phyloP scores from a whole-genome alignment of 441 rosid species.

The Pelargonium cotyledonis region DNA sequence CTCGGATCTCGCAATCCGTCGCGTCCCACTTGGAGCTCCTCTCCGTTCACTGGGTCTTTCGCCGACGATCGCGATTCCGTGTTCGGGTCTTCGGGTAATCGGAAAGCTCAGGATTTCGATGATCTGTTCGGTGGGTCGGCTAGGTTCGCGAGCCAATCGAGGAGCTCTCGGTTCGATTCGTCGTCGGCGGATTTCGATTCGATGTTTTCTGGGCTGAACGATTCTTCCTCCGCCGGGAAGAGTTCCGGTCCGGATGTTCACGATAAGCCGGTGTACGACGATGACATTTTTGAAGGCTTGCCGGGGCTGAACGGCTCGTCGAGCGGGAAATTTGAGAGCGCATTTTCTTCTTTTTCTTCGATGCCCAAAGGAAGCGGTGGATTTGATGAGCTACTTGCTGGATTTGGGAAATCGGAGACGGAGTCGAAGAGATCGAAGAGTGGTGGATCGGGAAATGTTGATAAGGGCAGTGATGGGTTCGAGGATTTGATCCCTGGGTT shows the following conservation, averaged over 20 bases:
- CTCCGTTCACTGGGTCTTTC: too few relatives aligned
- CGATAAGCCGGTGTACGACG: conserved; percentile 81
- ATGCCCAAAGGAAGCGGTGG: conserved; percentile 25
- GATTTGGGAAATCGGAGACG: background rate
- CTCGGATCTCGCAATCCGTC: conserved; percentile 14
- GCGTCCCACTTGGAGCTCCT: background rate
- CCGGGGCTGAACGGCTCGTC: conserved; percentile 54
- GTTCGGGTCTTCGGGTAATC: conserved; percentile 2
- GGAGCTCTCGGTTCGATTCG: background rate
- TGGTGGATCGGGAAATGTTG: conserved; percentile 21
- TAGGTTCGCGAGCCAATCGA: background rate
- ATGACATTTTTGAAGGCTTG: conserved; percentile 64
- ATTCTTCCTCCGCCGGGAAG: conserved; percentile 2
- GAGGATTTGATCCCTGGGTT: conserved; percentile 75
- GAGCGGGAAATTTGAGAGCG: conserved; percentile 36
- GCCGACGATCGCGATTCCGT: conserved; percentile 7
- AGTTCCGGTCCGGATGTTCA: background rate
- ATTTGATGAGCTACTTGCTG: conserved; percentile 59
- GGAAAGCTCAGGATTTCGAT: too few relatives aligned
- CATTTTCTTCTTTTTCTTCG: conserved; percentile 33
- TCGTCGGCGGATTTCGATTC: background rate
- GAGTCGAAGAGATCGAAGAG: background rate
- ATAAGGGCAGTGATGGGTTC: conserved; percentile 35
- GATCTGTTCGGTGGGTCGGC: background rate
- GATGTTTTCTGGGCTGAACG: background rate